phyloP scores from a whole-genome alignment of 2,329 filamentous ascomycete genomes.

The Monascus ruber region DNA sequence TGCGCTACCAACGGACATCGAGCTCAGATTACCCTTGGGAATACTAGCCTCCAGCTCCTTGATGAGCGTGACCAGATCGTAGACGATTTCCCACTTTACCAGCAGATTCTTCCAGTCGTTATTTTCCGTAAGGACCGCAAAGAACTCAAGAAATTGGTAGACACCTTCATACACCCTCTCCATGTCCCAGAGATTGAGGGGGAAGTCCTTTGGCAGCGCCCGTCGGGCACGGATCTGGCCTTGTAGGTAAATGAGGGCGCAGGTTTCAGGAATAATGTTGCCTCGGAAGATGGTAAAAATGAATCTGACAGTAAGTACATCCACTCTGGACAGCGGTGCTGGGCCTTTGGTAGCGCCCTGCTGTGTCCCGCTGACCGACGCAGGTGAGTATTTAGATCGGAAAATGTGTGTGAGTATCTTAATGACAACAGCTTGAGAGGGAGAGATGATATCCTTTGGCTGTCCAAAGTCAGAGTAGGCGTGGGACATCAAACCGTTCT shows the following conservation, averaged over 20 bases:
- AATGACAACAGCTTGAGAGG: constrained; percentile 84
- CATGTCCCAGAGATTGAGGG: constrained; percentile 94
- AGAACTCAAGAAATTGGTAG: constrained; percentile 87
- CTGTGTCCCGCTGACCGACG: constrained; percentile 36
- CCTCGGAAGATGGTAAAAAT: constrained; percentile 86
- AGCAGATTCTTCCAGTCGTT: constrained; percentile 71
- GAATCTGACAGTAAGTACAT: constrained; percentile 66
- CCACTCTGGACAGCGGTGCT: constrained; percentile 43
- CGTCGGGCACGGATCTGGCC: constrained; percentile 72
- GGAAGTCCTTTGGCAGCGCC: constrained; percentile 74
- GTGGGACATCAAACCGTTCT: constrained; percentile 80
- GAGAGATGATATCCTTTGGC: constrained; percentile 90
- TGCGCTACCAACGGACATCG: constrained; percentile 18
- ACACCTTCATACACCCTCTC: constrained; percentile 91
- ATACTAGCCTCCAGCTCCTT: constrained; percentile 81
- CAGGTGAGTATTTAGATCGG: constrained; percentile 47
- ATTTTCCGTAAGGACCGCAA: constrained; percentile 79
- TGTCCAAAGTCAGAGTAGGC: constrained; percentile 86
- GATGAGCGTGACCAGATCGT: constrained; percentile 76
- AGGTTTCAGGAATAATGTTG: constrained; percentile 85
- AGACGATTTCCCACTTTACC: constrained; percentile 83
- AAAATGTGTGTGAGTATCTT: constrained; percentile 87
- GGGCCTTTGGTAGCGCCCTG: constrained; percentile 47
- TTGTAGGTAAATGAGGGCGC: constrained; percentile 87
- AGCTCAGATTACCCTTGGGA: constrained; percentile 61